A percentile compares a stretch with the other conserved stretches of the same genome.
phyloP scores from a whole-genome alignment of 179 eudicot genomes.

The Carnegiea gigantea region DNA sequence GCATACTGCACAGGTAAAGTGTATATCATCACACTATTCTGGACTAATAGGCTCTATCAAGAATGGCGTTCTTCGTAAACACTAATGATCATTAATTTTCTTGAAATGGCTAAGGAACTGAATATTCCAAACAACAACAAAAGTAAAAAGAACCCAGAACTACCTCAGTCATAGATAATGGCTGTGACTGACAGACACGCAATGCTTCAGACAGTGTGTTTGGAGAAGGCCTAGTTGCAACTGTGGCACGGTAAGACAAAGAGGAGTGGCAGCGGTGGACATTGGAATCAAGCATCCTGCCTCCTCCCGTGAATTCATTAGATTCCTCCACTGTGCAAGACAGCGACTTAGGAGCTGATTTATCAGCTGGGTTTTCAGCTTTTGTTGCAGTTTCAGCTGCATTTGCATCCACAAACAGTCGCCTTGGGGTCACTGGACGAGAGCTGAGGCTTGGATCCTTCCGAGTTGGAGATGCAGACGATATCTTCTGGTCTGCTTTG shows the following conservation, averaged over 20 bases:
- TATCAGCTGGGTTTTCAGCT: conserved; percentile 31
- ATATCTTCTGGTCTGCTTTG: conserved; percentile 39
- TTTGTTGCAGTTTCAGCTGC: conserved; percentile 41
- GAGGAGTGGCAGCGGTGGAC: conserved; percentile 81
- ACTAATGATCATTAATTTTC: neutral
- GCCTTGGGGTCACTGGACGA: conserved; percentile 43
- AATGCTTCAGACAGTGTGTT: conserved; percentile 57
- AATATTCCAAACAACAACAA: neutral
- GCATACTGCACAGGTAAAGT: conserved; percentile 49
- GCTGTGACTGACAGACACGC: conserved; percentile 86
- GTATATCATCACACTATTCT: too few relatives aligned
- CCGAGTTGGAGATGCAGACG: conserved; percentile 25
- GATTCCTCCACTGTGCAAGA: conserved; percentile 36
- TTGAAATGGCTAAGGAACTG: neutral
- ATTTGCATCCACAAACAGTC: conserved; percentile 49
- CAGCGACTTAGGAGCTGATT: conserved; percentile 29
- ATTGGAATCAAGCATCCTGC: conserved; percentile 41
- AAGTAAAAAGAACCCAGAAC: neutral
- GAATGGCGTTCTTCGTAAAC: too few relatives aligned
- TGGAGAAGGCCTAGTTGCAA: conserved; percentile 45
- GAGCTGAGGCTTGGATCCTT: conserved; percentile 43
- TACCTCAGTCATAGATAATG: conserved; percentile 87
- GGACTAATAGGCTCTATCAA: too few relatives aligned
- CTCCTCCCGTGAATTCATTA: conserved; percentile 29
- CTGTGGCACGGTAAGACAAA: conserved; percentile 51